Evolutionary conservation across 768 basidiomycete species (phyloP), one percentile per base, ranked within the genome.

Genomic region (Termitomyces eurrhizus): DNA sequence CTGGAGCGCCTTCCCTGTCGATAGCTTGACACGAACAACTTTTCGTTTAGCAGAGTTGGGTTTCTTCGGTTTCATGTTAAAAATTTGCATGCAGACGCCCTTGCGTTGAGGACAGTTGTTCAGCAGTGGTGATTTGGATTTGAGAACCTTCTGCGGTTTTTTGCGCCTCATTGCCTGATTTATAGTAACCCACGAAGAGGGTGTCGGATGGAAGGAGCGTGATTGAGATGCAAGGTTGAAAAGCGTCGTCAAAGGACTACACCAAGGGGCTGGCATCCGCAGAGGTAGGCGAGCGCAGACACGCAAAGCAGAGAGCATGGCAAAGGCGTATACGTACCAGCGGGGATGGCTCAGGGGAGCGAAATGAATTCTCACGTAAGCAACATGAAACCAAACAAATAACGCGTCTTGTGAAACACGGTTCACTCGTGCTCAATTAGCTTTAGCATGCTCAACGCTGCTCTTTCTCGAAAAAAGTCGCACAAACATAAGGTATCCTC

Each of bases 41-140:
- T 98, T 98, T 62, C 97, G 92, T 70, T 97, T 94, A 41, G 95
- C 95, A 12, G 96, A 98, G 75, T 99, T 99, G 64, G 97, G 97
- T 71, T 99, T 99, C 80, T 94, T 97, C 26, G 97, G 97, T 67
- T 87, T 92, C 65, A 83, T 84, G 56, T 87, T 92, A 66, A 87
- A 85, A 44, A 93, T 80, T 64, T 87, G 85, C 44, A 89, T 85
- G 72, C 92, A 92, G 62, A 99, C 95, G 51, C 92, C 97, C 70
- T 97, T 97, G 68, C 86, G 85, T 77, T 98, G 95, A 7, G 90
- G 92, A 68, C 84, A 88, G 29, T 73, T 78, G 56, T 90, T 78
- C 18, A 99, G 83, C 11, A 95, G 83, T 0, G 97, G 97, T 0
- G 95, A 88, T 66, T 80, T 84, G n/a, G 83, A 77, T 65, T 84